Conservation (phyloP, 2,329 filamentous ascomycete species). For the Pezicula carpinea region DNA sequence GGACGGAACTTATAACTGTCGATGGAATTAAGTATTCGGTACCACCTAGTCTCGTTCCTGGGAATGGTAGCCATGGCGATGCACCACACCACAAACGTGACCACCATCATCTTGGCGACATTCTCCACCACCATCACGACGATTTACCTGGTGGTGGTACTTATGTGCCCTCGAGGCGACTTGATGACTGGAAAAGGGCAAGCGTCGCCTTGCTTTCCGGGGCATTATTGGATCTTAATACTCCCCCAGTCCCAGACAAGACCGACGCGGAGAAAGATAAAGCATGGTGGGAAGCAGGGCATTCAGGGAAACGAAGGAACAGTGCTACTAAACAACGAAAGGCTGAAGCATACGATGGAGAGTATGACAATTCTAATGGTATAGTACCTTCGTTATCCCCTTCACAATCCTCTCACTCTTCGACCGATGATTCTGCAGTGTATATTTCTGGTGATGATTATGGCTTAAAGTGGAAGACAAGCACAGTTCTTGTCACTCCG, state of each 20-base stretch:
- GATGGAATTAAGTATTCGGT: slow-evolving; percentile 19
- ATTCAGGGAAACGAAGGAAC: slow-evolving; percentile 36
- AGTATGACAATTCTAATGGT: slow-evolving; percentile 60
- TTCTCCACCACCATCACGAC: slow-evolving; percentile 24
- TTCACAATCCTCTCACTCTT: slow-evolving; percentile 6
- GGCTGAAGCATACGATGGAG: slow-evolving; percentile 61
- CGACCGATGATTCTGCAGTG: slow-evolving; percentile 9
- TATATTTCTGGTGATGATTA: slow-evolving; percentile 12
- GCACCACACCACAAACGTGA: slow-evolving; percentile 10
- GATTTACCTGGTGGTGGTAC: slow-evolving; percentile 44
- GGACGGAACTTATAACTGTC: slow-evolving; percentile 15
- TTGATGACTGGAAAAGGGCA: slow-evolving; percentile 71
- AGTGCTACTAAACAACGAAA: slow-evolving; percentile 34
- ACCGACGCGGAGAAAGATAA: slow-evolving; percentile 44
- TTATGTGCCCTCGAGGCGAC: slow-evolving; percentile 54
- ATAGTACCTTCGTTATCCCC: slow-evolving; percentile 23
- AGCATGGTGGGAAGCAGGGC: slow-evolving; percentile 73
- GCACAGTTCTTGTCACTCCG: slow-evolving; percentile 3
- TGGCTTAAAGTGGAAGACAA: slow-evolving; percentile 1
- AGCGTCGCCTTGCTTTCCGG: slow-evolving; percentile 57
- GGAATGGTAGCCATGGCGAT: slow-evolving; percentile 10
- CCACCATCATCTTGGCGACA: slow-evolving; percentile 24
- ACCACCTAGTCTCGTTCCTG: slow-evolving; percentile 12
- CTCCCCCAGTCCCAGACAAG: slow-evolving; percentile 26
- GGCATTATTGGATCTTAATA: slow-evolving; percentile 54